These are phyloP conservation scores for Xerocomus potaroensis DNA, from an alignment of 768 basidiomycete species.

Conservation along the genomic window DNA sequence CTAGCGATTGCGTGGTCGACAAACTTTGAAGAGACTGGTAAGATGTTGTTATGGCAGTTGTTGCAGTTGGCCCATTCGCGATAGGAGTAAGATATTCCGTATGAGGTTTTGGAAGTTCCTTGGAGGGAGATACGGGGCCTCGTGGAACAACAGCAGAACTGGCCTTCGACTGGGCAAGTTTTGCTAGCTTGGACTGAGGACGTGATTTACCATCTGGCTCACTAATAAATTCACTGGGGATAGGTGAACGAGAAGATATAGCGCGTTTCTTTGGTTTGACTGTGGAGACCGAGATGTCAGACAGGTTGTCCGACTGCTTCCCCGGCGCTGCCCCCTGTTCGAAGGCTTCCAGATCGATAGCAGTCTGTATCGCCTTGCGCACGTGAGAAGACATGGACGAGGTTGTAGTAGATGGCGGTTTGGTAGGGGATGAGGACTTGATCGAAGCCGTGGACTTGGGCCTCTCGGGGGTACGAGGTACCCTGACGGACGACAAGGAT, in stretches of 20 bases:
- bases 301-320: conserved; percentile 9
- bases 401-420: conserved; percentile 27
- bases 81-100: conserved; percentile 76
- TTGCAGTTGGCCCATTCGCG: conserved; percentile 78
- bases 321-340: conserved; percentile 32
- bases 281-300: conserved; percentile 23
- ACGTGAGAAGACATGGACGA: conserved; percentile 60
- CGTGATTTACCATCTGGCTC: conserved; percentile 29
- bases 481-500: conserved; percentile 13
- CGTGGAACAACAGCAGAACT: conserved; percentile 18
- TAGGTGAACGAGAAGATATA: conserved; percentile 21
- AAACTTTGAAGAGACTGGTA: conserved; percentile 70
- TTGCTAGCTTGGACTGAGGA: conserved; percentile 67
- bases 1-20: conserved; percentile 31
- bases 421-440: conserved; percentile 24
- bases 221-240: conserved; percentile 11
- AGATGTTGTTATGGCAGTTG: conserved; percentile 79
- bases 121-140: conserved; percentile 29
- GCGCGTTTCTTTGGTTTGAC: conserved; percentile 16
- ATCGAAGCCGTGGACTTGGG: conserved; percentile 13
- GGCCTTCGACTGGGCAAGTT: conserved; percentile 62
- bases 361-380: conserved; percentile 62
- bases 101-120: conserved; percentile 40
- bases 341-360: conserved; percentile 55
- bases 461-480: conserved; percentile 24